Evolutionary conservation across 345 rosid genomes (phyloP).

Genomic region (Arabis alpina): DNA sequence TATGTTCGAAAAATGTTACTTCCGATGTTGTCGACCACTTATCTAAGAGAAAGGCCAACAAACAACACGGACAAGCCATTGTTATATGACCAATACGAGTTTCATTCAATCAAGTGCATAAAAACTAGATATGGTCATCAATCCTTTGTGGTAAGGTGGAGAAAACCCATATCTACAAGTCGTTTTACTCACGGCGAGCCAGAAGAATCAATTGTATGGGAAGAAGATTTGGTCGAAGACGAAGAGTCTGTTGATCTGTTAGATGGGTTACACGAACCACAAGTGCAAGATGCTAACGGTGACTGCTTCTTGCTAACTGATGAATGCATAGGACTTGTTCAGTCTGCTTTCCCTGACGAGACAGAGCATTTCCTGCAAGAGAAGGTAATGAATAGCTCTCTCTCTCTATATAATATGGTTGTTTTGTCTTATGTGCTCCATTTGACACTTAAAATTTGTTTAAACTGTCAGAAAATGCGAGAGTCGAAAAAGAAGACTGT

Average conservation of each 20-base stretch:
- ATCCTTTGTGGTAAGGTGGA: conserved; percentile 77
- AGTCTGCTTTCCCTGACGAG: conserved; percentile 72
- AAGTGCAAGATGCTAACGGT: conserved; percentile 57
- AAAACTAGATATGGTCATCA: conserved; percentile 71
- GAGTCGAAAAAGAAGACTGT: conserved; percentile 51
- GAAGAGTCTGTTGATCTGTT: conserved; percentile 53
- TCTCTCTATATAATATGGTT: background rate
- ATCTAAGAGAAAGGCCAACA: conserved; percentile 65
- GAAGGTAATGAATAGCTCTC: conserved; percentile 54
- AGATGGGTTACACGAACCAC: conserved; percentile 55
- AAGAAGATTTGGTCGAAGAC: conserved; percentile 51
- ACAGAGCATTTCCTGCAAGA: conserved; percentile 61
- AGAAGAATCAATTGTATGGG: conserved; percentile 44
- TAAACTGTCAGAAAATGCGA: conserved; percentile 37
- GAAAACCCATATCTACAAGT: conserved; percentile 49
- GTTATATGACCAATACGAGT: conserved; percentile 68
- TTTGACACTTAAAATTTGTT: conserved; percentile 8
- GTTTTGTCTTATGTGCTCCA: background rate
- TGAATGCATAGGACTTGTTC: conserved; percentile 71
- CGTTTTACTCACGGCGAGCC: conserved; percentile 13
- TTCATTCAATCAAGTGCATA: conserved; percentile 72
- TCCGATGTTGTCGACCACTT: conserved; percentile 83
- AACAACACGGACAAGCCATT: conserved; percentile 46
- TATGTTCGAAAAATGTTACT: conserved; percentile 74
- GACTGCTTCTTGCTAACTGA: conserved; percentile 67